A percentile compares a stretch with the other conserved stretches of the same genome.
phyloP scores from a whole-genome alignment of 441 rosid species.

The Hypseocharis bilobata region DNA sequence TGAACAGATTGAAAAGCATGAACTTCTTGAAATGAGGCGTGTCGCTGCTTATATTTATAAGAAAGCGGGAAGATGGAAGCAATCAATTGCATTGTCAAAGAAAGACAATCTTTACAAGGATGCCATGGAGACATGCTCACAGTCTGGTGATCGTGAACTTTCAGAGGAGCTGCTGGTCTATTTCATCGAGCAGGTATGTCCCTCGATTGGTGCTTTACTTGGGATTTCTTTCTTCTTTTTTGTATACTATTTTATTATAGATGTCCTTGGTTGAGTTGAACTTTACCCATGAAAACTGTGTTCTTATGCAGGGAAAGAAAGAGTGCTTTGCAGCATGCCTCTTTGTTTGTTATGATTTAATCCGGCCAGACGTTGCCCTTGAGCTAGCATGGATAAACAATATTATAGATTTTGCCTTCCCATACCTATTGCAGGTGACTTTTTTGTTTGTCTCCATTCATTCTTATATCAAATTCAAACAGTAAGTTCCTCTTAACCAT shows the following conservation, averaged over 20 bases:
- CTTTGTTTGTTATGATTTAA: constrained; percentile 24
- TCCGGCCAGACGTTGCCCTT: constrained; percentile 20
- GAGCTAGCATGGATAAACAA: constrained; percentile 26
- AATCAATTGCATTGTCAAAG: constrained; percentile 91
- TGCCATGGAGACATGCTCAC: constrained; percentile 99
- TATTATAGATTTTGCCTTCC: constrained; percentile 24
- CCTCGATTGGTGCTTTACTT: neutral
- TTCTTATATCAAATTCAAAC: neutral
- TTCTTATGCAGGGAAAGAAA: constrained; percentile 22
- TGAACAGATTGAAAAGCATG: constrained; percentile 86
- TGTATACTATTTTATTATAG: too few species aligned
- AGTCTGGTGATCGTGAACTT: constrained; percentile 93
- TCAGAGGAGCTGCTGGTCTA: constrained; percentile 97
- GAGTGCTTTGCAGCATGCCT: constrained; percentile 26
- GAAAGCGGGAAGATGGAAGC: constrained; percentile 99
- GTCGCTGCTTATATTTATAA: constrained; percentile 98
- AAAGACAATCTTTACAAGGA: constrained; percentile 85
- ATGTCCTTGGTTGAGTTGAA: too few species aligned
- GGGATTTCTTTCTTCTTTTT: neutral
- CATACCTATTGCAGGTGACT: constrained; percentile 62
- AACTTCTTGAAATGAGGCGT: constrained; percentile 97
- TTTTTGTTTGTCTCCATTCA: neutral
- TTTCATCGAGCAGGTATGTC: constrained; percentile 83
- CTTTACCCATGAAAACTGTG: neutral
- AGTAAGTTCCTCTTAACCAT: neutral